These are phyloP conservation scores for Botryotinia narcissicola DNA, from an alignment of 2,329 filamentous ascomycete species.

Conservation along the genomic window DNA sequence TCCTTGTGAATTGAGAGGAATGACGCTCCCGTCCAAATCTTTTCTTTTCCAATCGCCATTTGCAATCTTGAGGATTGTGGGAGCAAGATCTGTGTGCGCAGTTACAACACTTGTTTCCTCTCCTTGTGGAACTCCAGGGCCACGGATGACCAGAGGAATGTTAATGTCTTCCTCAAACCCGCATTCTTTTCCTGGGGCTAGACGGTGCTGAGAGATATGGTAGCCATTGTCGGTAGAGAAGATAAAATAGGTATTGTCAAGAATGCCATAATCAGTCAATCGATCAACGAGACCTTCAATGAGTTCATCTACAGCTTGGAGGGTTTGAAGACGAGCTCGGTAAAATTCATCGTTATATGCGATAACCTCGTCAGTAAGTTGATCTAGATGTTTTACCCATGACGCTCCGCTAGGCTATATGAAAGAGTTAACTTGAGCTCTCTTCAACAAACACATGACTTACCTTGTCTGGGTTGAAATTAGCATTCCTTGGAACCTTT, in stretches of 20 bases:
- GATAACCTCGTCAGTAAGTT: conserved; percentile 44
- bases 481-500: conserved; percentile 58
- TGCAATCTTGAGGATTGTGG: conserved; percentile 47
- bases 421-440: neutral
- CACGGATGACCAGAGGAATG: conserved; percentile 55
- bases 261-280: conserved; percentile 41
- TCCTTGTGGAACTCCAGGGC: conserved; percentile 51
- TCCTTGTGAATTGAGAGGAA: conserved; percentile 39
- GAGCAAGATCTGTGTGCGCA: conserved; percentile 53
- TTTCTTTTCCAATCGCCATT: conserved; percentile 40
- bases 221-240: conserved; percentile 57
- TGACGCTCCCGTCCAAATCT: conserved; percentile 48
- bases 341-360: conserved; percentile 52
- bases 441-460: conserved; percentile 22
- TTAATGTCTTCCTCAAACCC: conserved; percentile 52
- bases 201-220: conserved; percentile 51
- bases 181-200: conserved; percentile 51
- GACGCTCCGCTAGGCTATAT: conserved; percentile 45
- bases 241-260: conserved; percentile 55
- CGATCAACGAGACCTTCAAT: conserved; percentile 47
- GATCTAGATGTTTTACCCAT: conserved; percentile 46
- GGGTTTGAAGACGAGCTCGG: conserved; percentile 48
- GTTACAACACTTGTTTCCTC: conserved; percentile 45
- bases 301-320: conserved; percentile 56
- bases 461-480: conserved; percentile 64